These are phyloP conservation scores for Tritrichomonas musculus DNA, from an alignment of 208 protist genomes.

Conservation along the genomic window DNA sequence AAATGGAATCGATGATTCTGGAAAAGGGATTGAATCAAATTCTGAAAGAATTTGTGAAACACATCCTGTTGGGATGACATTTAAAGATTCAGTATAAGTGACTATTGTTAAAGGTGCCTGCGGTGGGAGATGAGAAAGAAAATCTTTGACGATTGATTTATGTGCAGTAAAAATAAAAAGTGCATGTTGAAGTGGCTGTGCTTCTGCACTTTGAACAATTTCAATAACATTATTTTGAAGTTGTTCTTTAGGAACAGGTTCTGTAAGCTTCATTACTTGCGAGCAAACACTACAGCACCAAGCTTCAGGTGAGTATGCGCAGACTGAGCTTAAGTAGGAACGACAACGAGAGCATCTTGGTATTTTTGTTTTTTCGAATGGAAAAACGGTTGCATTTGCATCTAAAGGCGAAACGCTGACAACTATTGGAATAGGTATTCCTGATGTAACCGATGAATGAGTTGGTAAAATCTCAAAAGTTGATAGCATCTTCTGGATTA, in stretches of 20 bases:
- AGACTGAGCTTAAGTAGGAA: background rate
- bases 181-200: background rate
- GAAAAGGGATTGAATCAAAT: constrained; percentile 16
- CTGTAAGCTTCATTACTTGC: background rate
- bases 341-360: background rate
- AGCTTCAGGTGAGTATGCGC: background rate
- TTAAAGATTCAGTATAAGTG: background rate
- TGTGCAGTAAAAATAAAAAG: background rate
- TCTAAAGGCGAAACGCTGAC: background rate
- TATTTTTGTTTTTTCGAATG: background rate
- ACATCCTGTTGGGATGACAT: background rate
- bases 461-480: background rate
- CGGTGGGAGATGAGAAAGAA: background rate
- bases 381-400: background rate
- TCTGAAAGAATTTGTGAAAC: background rate
- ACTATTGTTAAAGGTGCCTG: background rate
- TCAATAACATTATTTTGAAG: background rate
- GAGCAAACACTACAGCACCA: background rate
- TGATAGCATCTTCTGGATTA: too few species aligned
- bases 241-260: background rate
- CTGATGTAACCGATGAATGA: background rate
- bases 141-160: background rate
- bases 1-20: background rate
- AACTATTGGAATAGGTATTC: background rate
- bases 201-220: background rate